Evolutionary conservation across 176 grass and related monocot species (phyloP).

Genomic region (Saccharum officinarum): DNA sequence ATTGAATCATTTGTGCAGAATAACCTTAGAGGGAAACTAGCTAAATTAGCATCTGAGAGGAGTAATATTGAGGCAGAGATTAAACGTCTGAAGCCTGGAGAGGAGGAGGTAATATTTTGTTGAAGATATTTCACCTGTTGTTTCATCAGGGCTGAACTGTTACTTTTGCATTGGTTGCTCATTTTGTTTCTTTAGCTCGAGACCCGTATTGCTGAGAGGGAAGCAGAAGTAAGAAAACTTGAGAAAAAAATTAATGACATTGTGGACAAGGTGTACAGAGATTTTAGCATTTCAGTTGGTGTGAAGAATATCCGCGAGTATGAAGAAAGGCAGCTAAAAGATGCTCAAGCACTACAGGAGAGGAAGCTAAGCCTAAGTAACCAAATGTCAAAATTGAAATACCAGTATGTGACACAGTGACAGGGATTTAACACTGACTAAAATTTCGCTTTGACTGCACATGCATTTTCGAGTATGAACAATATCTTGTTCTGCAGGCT

Average conservation of each 20-base stretch:
- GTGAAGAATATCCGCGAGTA: constrained; percentile 97
- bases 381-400: constrained; percentile 99
- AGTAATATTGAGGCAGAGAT: constrained; percentile 74
- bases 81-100: constrained; percentile 71
- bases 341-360: constrained; percentile 83
- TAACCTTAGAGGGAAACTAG: constrained; percentile 74
- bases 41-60: constrained; percentile 71
- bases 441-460: constrained; percentile 19
- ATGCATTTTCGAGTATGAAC: constrained; percentile 16
- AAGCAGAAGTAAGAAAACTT: constrained; percentile 71
- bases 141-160: constrained; percentile 8
- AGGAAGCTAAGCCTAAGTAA: constrained; percentile 79
- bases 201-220: constrained; percentile 61
- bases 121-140: background rate
- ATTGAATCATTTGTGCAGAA: constrained; percentile 51
- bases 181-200: constrained; percentile 64
- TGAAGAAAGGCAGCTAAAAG: constrained; percentile 93
- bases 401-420: constrained; percentile 68
- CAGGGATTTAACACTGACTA: constrained; percentile 18
- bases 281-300: constrained; percentile 94
- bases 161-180: constrained; percentile 36
- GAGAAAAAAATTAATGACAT: constrained; percentile 98
- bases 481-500: constrained; percentile 59
- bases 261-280: constrained; percentile 85
- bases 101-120: constrained; percentile 62